Base-by-base conservation (phyloP, 768 basidiomycete genomes). In the Pisolithus albus region DNA sequence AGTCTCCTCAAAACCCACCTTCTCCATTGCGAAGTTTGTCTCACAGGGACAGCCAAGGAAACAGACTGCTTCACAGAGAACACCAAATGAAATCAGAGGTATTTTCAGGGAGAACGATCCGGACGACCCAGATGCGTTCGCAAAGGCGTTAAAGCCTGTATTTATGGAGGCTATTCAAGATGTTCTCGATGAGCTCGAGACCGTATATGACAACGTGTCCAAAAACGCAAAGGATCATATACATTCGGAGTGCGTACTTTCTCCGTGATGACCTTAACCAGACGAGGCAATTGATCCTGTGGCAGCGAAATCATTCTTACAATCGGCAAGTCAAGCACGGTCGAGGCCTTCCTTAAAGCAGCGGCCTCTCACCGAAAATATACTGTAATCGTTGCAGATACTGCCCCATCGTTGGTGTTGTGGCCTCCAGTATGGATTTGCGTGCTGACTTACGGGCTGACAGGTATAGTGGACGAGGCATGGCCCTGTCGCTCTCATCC, bases 81-180 rank as follows among this genome's bases (percentile, higher is more conserved):
- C 63, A 15, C 60, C 68, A 10, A 45, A 61, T 37, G 83, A 87
- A 50, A 75, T 66, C 43, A 80, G 76, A 46, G 77, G 74, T 7
- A 77, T 78, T 3, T 65, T 87, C 41, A 82, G 76, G 55, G 86
- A 88, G 65, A 77, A 84, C 61, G 82, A 89, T 66, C 72, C 79
- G 0, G 79, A 87, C 50, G 88, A 89, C 65, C 86, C 84, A 0
- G 86, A 90, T 61, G 83, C 84, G 15, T 88, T 90, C 61, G 83
- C 88, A 8, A 72, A 76, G 38, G 80, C 79, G 34, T 66, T 98
- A 47, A 96, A 94, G 70, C 95, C 95, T 2, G 86, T 96, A 1
- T 76, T 99, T 50, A 92, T 97, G 78, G 92, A 96, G 67, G 96
- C 93, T 7, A 94, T 99, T 47, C 88, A 95, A 63, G 95, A 97